Conservation (phyloP, 352 stramenopile genomes). For the Globisporangium radiosum region DNA sequence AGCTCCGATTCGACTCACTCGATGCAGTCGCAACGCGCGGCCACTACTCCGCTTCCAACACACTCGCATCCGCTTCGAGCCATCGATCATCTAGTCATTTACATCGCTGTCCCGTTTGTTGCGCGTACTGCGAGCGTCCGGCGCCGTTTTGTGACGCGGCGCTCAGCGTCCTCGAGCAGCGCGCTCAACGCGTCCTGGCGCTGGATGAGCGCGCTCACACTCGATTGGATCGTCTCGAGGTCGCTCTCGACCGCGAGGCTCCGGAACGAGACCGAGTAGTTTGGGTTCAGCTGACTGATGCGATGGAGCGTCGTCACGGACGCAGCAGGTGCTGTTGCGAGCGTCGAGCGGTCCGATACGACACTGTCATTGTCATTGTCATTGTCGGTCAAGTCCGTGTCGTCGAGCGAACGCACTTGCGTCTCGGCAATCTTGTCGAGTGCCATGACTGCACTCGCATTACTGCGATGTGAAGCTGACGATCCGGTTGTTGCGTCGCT, state of each 20-base stretch:
- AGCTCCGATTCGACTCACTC: too few species aligned
- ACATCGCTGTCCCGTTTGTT: too few species aligned
- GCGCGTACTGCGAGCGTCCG: too few species aligned
- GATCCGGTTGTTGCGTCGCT: constrained; percentile 6
- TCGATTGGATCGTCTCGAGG: constrained; percentile 68
- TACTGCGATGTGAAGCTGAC: background rate
- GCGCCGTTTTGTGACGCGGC: constrained; percentile 14
- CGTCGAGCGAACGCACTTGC: constrained; percentile 30
- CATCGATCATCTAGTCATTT: too few species aligned
- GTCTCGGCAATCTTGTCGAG: constrained; percentile 55
- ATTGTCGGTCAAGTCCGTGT: constrained; percentile 46
- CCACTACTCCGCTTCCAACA: too few species aligned
- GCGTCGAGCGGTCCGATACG: background rate
- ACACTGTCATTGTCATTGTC: constrained; percentile 4
- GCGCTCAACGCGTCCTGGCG: constrained; percentile 41
- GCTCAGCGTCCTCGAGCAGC: constrained; percentile 40
- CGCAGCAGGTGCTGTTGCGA: constrained; percentile 6
- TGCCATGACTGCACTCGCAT: constrained; percentile 22
- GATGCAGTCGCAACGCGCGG: too few species aligned
- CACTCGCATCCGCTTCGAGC: too few species aligned
- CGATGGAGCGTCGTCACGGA: constrained; percentile 53
- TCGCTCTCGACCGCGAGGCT: constrained; percentile 58
- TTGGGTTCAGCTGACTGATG: constrained; percentile 86
- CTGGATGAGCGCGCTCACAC: constrained; percentile 51
- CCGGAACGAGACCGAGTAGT: constrained; percentile 71